A percentile compares a stretch with the other conserved stretches of the same genome.
phyloP scores from a whole-genome alignment of 495 filamentous ascomycete species.

The Amphirosellinia nigrospora region DNA sequence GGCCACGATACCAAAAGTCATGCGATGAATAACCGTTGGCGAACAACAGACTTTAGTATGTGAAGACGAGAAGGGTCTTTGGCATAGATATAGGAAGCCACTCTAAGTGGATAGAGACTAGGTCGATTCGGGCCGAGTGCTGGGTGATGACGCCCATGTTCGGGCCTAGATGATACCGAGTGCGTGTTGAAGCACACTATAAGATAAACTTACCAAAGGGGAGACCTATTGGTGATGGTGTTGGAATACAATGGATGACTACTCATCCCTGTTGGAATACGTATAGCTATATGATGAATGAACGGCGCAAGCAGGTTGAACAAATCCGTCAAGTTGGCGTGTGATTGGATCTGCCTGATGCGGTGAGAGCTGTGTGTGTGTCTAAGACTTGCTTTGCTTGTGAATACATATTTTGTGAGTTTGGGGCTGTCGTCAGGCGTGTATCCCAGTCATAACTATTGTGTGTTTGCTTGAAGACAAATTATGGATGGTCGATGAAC shows the following conservation, averaged over 20 bases:
- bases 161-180: background rate
- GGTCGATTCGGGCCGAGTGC: background rate
- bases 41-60: background rate
- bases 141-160: background rate
- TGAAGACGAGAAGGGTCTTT: background rate
- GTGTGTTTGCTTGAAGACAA: background rate
- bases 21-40: background rate
- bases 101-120: background rate
- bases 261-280: background rate
- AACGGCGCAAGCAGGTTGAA: background rate
- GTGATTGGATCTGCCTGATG: background rate
- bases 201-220: background rate
- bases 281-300: background rate
- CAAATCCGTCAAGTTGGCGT: background rate
- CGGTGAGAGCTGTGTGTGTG: background rate
- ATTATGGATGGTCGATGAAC: background rate
- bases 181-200: background rate
- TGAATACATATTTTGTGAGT: background rate
- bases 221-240: background rate
- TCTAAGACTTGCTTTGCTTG: background rate
- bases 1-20: background rate
- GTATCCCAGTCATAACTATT: background rate
- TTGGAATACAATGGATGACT: background rate
- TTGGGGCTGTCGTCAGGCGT: background rate
- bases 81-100: background rate